Percentiles rank a stretch among this genome's conserved stretches.
These are phyloP conservation scores for Nemania sp. DNA, from an alignment of 2,329 filamentous ascomycete genomes.

Conservation along the genomic window DNA sequence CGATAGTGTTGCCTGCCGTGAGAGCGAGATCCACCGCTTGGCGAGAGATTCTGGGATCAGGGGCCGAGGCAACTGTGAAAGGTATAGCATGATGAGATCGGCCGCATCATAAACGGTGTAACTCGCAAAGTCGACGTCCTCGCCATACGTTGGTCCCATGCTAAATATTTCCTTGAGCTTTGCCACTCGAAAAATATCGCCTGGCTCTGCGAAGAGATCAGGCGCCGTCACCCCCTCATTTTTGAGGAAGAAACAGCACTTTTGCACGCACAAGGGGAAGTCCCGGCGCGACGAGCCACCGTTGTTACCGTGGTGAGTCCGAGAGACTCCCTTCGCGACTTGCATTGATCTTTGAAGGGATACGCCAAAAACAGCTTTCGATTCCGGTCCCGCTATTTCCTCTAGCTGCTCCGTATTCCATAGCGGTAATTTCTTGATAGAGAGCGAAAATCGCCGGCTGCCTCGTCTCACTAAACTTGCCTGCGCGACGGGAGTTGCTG, in stretches of 20 bases:
- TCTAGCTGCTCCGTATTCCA: constrained; percentile 48
- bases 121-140: constrained; percentile 53
- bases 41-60: constrained; percentile 55
- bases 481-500: constrained; percentile 47
- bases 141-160: constrained; percentile 54
- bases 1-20: constrained; percentile 54
- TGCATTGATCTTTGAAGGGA: constrained; percentile 56
- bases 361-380: constrained; percentile 56
- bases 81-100: constrained; percentile 55
- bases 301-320: constrained; percentile 54
- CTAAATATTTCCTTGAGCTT: constrained; percentile 55
- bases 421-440: constrained; percentile 51
- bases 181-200: constrained; percentile 51
- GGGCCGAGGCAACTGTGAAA: constrained; percentile 56
- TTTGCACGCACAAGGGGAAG: constrained; percentile 58
- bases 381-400: constrained; percentile 45
- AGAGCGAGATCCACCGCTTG: constrained; percentile 57
- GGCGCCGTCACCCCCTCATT: constrained; percentile 52
- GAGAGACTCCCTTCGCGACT: constrained; percentile 55
- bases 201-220: constrained; percentile 55
- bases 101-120: constrained; percentile 58
- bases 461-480: constrained; percentile 49
- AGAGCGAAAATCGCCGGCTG: constrained; percentile 50
- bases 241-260: constrained; percentile 55
- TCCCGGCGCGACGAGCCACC: constrained; percentile 53